A percentile compares a stretch with the other conserved stretches of the same genome.
phyloP scores from a whole-genome alignment of 495 filamentous ascomycete species.

The Podospora appendiculata region DNA sequence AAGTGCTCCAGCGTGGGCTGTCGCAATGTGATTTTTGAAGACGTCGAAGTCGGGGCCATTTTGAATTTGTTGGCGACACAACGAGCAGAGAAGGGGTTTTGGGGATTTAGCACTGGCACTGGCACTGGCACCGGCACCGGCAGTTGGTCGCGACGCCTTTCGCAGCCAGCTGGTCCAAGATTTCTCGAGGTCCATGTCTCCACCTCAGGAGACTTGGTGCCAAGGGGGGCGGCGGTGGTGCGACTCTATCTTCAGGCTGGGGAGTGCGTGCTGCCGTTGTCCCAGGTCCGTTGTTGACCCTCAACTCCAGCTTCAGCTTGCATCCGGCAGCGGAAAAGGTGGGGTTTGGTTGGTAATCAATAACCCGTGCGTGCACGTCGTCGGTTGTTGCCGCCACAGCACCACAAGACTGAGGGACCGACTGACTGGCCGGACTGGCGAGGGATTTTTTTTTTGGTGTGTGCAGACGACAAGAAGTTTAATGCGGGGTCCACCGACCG shows the following conservation, averaged over 20 bases:
- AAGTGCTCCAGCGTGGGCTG: neutral
- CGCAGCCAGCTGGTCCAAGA: neutral
- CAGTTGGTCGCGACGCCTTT: neutral
- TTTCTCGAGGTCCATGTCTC: neutral
- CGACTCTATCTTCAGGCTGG: neutral
- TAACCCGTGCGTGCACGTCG: no score
- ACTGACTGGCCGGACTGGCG: no score
- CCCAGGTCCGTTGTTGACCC: no score
- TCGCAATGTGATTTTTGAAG: slow-evolving; percentile 1
- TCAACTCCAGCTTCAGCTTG: no score
- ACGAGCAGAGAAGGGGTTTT: neutral
- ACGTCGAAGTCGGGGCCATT: neutral
- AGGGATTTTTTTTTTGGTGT: neutral
- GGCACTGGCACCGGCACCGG: neutral
- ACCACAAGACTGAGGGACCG: no score
- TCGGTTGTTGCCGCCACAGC: no score
- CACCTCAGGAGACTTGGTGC: neutral
- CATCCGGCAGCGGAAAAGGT: neutral
- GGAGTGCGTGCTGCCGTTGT: no score
- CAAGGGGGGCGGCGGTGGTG: neutral
- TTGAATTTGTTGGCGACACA: neutral
- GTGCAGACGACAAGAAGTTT: neutral
- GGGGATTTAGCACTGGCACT: neutral
- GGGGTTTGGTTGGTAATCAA: neutral
- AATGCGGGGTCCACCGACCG: neutral